These are phyloP conservation scores for Fusarium drepaniforme DNA, from an alignment of 2,329 filamentous ascomycete species.

Conservation along the genomic window DNA sequence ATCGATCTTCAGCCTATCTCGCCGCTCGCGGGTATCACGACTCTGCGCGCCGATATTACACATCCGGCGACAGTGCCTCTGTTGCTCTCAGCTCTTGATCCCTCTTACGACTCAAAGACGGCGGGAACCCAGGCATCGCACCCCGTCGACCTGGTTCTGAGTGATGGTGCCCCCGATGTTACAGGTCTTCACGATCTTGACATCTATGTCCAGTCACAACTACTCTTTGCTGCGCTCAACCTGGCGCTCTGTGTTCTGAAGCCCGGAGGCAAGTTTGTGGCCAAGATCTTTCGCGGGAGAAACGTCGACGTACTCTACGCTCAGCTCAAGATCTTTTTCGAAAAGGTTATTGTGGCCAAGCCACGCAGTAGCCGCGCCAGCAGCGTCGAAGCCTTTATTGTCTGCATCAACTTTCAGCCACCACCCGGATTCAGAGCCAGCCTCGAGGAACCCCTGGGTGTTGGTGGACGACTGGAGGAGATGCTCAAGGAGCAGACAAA, in stretches of 20 bases:
- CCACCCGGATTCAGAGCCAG: constrained; percentile 82
- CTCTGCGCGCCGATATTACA: constrained; percentile 94
- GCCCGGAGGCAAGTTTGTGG: constrained; percentile 95
- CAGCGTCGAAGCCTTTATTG: constrained; percentile 96
- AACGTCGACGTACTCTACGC: constrained; percentile 97
- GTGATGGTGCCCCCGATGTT: constrained; percentile 95
- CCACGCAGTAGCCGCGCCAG: constrained; percentile 94
- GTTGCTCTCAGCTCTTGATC: constrained; percentile 85
- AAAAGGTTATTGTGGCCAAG: constrained; percentile 89
- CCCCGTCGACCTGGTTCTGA: constrained; percentile 92
- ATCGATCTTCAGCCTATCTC: constrained; percentile 98
- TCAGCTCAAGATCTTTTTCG: constrained; percentile 91
- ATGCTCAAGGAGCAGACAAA: constrained; percentile 60
- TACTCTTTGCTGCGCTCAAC: constrained; percentile 94
- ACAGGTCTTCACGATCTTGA: constrained; percentile 97
- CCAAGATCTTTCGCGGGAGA: constrained; percentile 95
- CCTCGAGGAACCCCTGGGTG: constrained; percentile 79
- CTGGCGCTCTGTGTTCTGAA: constrained; percentile 92
- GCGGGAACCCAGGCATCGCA: constrained; percentile 70
- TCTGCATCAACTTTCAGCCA: constrained; percentile 90
- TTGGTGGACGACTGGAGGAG: constrained; percentile 65
- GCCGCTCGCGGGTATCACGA: constrained; percentile 91
- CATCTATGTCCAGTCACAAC: constrained; percentile 96
- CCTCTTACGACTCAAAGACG: constrained; percentile 66
- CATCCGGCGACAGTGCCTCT: constrained; percentile 95